Conservation (phyloP, 495 filamentous ascomycete species). For the Hypoxylon rickii region DNA sequence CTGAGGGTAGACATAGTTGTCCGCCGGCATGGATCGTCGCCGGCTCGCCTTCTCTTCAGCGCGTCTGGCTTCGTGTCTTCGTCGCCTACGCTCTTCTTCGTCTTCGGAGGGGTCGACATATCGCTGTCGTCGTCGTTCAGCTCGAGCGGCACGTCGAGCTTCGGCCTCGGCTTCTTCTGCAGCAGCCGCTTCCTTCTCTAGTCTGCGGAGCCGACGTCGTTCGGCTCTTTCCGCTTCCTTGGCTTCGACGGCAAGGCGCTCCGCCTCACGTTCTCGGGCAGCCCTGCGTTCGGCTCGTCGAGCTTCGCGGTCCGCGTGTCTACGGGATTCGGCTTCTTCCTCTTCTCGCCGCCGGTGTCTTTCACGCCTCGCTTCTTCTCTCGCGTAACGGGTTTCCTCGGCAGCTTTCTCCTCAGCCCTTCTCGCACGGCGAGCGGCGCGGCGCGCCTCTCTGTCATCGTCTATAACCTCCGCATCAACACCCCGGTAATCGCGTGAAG, state of each 20-base stretch:
- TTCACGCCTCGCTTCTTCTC: conserved; percentile 52
- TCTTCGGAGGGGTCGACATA: conserved; percentile 42
- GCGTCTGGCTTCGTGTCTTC: conserved; percentile 53
- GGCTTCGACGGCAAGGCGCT: conserved; percentile 45
- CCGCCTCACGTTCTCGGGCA: conserved; percentile 49
- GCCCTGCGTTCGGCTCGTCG: conserved; percentile 56
- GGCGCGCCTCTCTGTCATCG: conserved; percentile 58
- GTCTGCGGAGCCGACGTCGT: conserved; percentile 48
- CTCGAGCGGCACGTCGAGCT: conserved; percentile 49
- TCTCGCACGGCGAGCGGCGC: conserved; percentile 55
- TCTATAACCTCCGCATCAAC: conserved; percentile 37
- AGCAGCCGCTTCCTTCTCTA: conserved; percentile 42
- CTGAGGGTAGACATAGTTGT: conserved; percentile 51
- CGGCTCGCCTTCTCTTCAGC: conserved; percentile 44
- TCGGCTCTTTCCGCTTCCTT: conserved; percentile 51
- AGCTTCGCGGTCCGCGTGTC: conserved; percentile 56
- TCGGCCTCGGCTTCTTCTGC: conserved; percentile 50
- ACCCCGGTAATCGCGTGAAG: conserved; percentile 26
- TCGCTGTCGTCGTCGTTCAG: conserved; percentile 40
- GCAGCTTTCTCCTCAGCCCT: conserved; percentile 52
- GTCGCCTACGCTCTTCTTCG: conserved; percentile 56
- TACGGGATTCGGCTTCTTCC: conserved; percentile 48
- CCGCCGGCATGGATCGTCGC: conserved; percentile 42
- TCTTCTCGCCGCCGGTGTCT: conserved; percentile 50
- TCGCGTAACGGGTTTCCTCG: conserved; percentile 51